These are phyloP conservation scores for Orbilia oligospora DNA, from an alignment of 2,329 filamentous ascomycete genomes.

Conservation along the genomic window DNA sequence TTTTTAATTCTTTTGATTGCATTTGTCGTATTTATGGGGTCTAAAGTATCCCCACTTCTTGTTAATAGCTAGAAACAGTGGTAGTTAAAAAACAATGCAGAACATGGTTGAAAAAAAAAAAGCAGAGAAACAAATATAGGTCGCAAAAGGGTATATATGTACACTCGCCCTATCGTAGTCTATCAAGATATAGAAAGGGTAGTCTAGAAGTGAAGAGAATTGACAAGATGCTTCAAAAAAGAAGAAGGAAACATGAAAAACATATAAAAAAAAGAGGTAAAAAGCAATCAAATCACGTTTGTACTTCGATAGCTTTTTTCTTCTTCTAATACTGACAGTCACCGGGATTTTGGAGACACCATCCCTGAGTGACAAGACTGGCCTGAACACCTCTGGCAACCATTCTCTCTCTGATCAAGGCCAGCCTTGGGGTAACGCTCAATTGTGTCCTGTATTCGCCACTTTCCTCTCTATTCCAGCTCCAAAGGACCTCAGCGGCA, in stretches of 20 bases:
- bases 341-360: constrained; percentile 63
- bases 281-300: not conserved
- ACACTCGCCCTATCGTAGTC: not conserved
- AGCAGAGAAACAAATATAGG: not conserved
- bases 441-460: constrained; percentile 80
- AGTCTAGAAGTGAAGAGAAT: not conserved
- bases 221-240: not conserved
- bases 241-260: not conserved
- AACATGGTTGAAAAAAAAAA: constrained; percentile 3
- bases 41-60: not conserved
- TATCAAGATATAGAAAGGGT: not conserved
- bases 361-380: constrained; percentile 66
- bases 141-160: constrained; percentile 6
- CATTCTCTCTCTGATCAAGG: constrained; percentile 82
- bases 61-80: not conserved
- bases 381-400: constrained; percentile 77
- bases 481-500: constrained; percentile 85
- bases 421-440: constrained; percentile 78
- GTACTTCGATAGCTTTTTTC: not conserved
- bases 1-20: not conserved
- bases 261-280: not conserved
- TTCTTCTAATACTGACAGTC: constrained; percentile 60
- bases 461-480: constrained; percentile 75
- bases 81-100: not conserved
- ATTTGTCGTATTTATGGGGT: not conserved